phyloP scores from a whole-genome alignment of 352 stramenopile species.

The Phytopythium helicoides region DNA sequence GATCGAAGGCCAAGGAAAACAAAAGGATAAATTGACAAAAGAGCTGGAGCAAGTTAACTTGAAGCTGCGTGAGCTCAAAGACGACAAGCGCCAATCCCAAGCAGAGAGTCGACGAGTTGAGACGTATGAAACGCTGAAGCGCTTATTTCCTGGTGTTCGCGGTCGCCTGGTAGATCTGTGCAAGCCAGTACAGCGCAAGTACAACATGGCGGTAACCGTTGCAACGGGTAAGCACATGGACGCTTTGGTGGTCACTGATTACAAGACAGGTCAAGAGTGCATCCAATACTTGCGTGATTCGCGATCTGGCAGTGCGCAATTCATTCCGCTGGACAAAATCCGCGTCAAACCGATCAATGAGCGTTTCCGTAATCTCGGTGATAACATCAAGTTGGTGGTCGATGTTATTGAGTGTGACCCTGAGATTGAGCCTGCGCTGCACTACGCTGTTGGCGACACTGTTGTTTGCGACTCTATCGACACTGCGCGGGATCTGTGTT shows the following conservation, averaged over 20 bases:
- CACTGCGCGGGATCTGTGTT: conserved; percentile 86
- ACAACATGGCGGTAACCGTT: conserved; percentile 97
- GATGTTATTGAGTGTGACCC: conserved; percentile 96
- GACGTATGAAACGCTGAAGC: conserved; percentile 78
- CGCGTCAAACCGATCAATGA: conserved; percentile 91
- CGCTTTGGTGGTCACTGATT: conserved; percentile 76
- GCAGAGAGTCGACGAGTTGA: conserved; percentile 84
- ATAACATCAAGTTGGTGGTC: conserved; percentile 91
- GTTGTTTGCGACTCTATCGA: conserved; percentile 97
- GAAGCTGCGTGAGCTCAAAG: conserved; percentile 90
- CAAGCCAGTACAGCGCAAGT: conserved; percentile 95
- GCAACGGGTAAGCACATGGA: conserved; percentile 98
- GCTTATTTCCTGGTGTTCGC: conserved; percentile 90
- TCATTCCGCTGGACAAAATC: conserved; percentile 97
- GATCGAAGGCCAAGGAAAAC: conserved; percentile 51
- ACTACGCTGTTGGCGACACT: conserved; percentile 95
- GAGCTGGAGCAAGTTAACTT: conserved; percentile 70
- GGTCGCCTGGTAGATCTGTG: conserved; percentile 97
- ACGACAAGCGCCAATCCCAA: conserved; percentile 91
- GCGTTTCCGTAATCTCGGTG: conserved; percentile 89
- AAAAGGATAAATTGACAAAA: conserved; percentile 65
- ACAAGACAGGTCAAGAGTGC: conserved; percentile 81
- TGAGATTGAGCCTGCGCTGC: conserved; percentile 90
- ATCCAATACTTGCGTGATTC: conserved; percentile 95
- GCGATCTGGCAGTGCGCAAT: conserved; percentile 92